A percentile compares a stretch with the other conserved stretches of the same genome.
Conservation (phyloP, 768 basidiomycete genomes). For the Mycena crocata region DNA sequence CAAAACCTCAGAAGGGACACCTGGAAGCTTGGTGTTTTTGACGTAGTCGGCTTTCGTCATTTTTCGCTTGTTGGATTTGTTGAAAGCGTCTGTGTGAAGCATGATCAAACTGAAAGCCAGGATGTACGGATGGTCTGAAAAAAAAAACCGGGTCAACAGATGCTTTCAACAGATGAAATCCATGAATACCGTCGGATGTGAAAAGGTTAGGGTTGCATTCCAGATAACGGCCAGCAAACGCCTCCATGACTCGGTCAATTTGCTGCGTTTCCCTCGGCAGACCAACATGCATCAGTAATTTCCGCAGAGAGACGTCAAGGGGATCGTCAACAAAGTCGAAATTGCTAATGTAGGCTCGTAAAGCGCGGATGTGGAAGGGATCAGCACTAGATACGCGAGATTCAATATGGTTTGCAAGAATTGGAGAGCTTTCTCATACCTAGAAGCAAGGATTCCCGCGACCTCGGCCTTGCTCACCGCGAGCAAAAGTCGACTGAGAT, state of each 20-base stretch:
- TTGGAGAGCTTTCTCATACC: conserved; percentile 55
- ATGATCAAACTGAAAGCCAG: conserved; percentile 98
- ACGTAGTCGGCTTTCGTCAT: conserved; percentile 97
- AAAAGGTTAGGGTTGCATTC: conserved; percentile 88
- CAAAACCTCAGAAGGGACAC: conserved; percentile 83
- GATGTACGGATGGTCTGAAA: conserved; percentile 91
- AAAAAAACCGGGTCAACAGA: conserved; percentile 2
- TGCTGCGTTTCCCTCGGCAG: conserved; percentile 97
- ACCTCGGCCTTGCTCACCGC: conserved; percentile 84
- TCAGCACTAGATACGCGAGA: conserved; percentile 66
- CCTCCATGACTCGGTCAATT: conserved; percentile 97
- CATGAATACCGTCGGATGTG: conserved; percentile 71
- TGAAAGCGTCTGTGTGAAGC: conserved; percentile 98
- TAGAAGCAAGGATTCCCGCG: conserved; percentile 82
- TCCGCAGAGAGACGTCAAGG: conserved; percentile 91
- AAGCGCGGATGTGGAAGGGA: conserved; percentile 72
- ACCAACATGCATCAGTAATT: conserved; percentile 89
- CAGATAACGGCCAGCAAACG: conserved; percentile 88
- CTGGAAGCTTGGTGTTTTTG: conserved; percentile 90
- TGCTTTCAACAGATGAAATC: neutral
- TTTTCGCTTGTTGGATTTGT: conserved; percentile 96
- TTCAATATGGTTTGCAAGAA: conserved; percentile 8
- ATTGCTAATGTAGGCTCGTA: conserved; percentile 75
- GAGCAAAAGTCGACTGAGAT: conserved; percentile 71
- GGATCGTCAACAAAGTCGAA: conserved; percentile 87